phyloP scores from a whole-genome alignment of 106 monocot species.

The Dendrobium huoshanense region DNA sequence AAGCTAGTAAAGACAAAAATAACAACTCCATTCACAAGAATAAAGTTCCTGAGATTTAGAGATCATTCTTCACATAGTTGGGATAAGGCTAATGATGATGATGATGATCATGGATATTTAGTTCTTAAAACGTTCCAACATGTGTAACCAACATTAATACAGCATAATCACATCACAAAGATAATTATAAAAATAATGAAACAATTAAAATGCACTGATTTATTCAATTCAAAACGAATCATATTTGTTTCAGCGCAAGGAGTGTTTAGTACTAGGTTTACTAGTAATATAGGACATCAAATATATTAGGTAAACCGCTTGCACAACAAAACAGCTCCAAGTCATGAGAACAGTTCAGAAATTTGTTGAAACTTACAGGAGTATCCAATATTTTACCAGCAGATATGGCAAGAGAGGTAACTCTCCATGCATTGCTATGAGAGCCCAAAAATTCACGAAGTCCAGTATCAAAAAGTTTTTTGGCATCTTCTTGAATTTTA shows the following conservation, averaged over 20 bases:
- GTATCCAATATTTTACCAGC: slow-evolving; percentile 92
- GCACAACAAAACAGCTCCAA: neutral
- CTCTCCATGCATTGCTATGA: slow-evolving; percentile 48
- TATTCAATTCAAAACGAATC: neutral
- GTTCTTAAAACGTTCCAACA: neutral
- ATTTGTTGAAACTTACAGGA: slow-evolving; percentile 57
- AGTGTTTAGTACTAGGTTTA: neutral
- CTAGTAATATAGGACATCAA: neutral
- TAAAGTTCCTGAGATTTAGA: neutral
- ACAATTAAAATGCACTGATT: neutral
- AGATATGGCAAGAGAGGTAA: slow-evolving; percentile 77
- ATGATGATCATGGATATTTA: neutral
- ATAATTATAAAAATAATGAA: neutral
- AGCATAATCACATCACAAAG: neutral
- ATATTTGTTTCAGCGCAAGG: neutral
- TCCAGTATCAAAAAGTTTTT: slow-evolving; percentile 71
- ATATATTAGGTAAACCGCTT: neutral
- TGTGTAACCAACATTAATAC: neutral
- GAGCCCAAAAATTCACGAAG: slow-evolving; percentile 69
- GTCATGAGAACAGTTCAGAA: neutral
- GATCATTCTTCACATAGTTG: neutral
- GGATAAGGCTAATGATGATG: neutral
- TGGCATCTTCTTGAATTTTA: slow-evolving; percentile 96
- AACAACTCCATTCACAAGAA: neutral
- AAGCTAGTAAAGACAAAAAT: neutral